These are phyloP conservation scores for Saccharomyces pastorianus DNA, from an alignment of 1,139 yeast species.

Conservation along the genomic window DNA sequence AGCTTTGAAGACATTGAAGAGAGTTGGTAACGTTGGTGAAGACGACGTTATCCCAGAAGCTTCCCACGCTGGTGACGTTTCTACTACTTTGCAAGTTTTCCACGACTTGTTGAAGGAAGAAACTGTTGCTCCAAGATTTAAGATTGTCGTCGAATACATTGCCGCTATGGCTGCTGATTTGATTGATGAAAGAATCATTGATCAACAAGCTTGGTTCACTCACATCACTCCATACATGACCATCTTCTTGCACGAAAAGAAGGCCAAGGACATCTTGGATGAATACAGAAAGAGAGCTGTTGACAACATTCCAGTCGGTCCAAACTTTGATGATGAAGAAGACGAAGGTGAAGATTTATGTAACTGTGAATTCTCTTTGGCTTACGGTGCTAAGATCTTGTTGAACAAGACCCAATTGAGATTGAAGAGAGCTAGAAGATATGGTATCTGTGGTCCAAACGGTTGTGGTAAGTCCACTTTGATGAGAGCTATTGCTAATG, in stretches of 20 bases:
- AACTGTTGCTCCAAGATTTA: slow-evolving; percentile 71
- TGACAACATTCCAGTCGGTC: slow-evolving; percentile 96
- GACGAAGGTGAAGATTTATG: slow-evolving; percentile 99
- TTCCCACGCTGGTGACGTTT: slow-evolving; percentile 94
- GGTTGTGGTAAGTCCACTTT: slow-evolving; percentile 99
- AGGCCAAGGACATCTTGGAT: slow-evolving; percentile 85
- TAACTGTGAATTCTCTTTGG: slow-evolving; percentile 99
- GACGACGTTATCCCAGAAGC: slow-evolving; percentile 90
- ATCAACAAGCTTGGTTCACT: slow-evolving; percentile 84
- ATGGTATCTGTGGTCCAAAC: slow-evolving; percentile 99
- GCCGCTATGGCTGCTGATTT: slow-evolving; percentile 98
- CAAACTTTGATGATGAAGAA: slow-evolving; percentile 95
- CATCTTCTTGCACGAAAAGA: slow-evolving; percentile 87
- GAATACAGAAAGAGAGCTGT: slow-evolving; percentile 93
- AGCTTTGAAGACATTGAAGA: slow-evolving; percentile 93
- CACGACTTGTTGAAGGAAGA: slow-evolving; percentile 56
- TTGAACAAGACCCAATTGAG: slow-evolving; percentile 98
- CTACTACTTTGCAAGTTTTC: slow-evolving; percentile 78
- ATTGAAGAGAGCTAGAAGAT: slow-evolving; percentile 98
- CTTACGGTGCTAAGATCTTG: slow-evolving; percentile 99
- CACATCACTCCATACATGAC: slow-evolving; percentile 90
- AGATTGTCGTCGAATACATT: slow-evolving; percentile 66
- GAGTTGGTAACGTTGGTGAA: slow-evolving; percentile 95
- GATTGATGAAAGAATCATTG: slow-evolving; percentile 95
- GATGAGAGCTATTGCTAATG: slow-evolving; percentile 99